A percentile compares a stretch with the other conserved stretches of the same genome.
These are phyloP conservation scores for Beauveria brongniartii DNA, from an alignment of 2,329 filamentous ascomycete genomes.

Conservation along the genomic window DNA sequence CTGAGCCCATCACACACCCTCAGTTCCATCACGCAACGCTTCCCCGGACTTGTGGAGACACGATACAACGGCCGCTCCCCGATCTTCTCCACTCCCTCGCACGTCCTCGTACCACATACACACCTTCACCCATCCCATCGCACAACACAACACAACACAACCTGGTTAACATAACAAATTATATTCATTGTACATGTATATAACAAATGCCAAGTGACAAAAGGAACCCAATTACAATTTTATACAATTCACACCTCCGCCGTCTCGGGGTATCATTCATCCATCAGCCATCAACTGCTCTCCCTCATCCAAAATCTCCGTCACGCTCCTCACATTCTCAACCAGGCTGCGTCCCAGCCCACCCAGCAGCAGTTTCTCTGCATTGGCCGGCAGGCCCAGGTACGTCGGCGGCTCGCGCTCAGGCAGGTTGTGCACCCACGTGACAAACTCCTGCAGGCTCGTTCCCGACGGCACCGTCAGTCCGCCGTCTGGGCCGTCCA, in stretches of 20 bases:
- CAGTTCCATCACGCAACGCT: neutral
- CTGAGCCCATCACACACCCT: neutral
- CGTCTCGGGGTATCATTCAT: conserved; percentile 14
- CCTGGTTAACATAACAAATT: neutral
- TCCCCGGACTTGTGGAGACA: neutral
- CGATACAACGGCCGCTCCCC: neutral
- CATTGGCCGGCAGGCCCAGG: conserved; percentile 85
- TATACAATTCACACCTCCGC: neutral
- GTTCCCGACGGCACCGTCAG: conserved; percentile 75
- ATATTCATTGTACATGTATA: neutral
- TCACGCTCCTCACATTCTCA: conserved; percentile 73
- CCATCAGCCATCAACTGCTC: conserved; percentile 77
- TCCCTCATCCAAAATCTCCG: conserved; percentile 83
- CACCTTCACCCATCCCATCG: neutral
- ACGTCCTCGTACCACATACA: neutral
- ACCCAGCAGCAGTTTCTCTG: conserved; percentile 88
- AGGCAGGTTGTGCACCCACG: conserved; percentile 85
- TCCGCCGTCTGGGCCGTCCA: conserved; percentile 56
- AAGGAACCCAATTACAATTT: neutral
- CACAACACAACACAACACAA: neutral
- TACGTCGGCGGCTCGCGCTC: conserved; percentile 96
- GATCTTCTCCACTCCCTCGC: neutral
- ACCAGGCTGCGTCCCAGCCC: conserved; percentile 82
- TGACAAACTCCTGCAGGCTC: conserved; percentile 74
- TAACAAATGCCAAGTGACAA: neutral